phyloP scores from a whole-genome alignment of 352 stramenopile species.

The Pythium coloratum region DNA sequence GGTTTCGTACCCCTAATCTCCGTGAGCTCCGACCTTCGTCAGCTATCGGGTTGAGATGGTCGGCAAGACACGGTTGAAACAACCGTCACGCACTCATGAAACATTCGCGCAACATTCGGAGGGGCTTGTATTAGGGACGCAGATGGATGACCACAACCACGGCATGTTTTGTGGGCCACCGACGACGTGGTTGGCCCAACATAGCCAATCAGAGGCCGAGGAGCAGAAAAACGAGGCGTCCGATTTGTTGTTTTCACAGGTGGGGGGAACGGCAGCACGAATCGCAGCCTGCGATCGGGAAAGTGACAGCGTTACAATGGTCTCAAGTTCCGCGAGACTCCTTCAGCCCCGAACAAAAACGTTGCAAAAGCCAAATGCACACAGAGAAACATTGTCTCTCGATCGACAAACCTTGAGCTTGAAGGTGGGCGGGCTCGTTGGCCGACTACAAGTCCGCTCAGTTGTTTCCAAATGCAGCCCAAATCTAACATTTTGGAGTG shows the following conservation, averaged over 20 bases:
- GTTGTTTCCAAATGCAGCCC: not conserved
- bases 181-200: not conserved
- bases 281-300: too few relatives aligned
- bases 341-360: slow-evolving; percentile 9
- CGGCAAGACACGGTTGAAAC: slow-evolving; percentile 16
- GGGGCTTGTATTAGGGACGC: slow-evolving; percentile 5
- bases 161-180: not conserved
- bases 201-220: slow-evolving; percentile 6
- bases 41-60: slow-evolving; percentile 19
- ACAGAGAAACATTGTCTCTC: not conserved
- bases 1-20: slow-evolving; percentile 8
- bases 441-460: not conserved
- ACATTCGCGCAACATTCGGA: slow-evolving; percentile 28
- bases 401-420: not conserved
- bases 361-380: not conserved
- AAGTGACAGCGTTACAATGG: slow-evolving; percentile 22
- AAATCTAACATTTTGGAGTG: not conserved
- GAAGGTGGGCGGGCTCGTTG: not conserved
- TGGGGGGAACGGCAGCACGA: too few relatives aligned
- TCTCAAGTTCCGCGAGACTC: slow-evolving; percentile 11
- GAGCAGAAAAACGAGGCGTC: not conserved
- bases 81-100: slow-evolving; percentile 26
- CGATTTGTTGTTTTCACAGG: slow-evolving; percentile 3
- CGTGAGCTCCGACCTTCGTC: slow-evolving; percentile 27
- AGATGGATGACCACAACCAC: slow-evolving; percentile 16